A percentile compares a stretch with the other conserved stretches of the same genome.
phyloP scores from a whole-genome alignment of 108 stramenopile genomes.

The Cyclotella kingstonii region DNA sequence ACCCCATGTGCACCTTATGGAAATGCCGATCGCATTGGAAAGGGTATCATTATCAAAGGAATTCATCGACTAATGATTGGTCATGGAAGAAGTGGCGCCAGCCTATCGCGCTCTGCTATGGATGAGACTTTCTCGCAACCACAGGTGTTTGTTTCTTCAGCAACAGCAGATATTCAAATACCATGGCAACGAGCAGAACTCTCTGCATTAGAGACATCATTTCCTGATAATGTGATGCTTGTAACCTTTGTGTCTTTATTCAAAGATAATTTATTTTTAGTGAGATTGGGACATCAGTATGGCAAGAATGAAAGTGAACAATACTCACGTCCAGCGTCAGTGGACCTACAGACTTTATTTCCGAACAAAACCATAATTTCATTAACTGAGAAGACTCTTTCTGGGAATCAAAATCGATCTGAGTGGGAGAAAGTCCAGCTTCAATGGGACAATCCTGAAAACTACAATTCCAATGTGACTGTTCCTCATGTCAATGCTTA shows the following conservation, averaged over 20 bases:
- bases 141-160: slow-evolving; percentile 62
- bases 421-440: slow-evolving; percentile 40
- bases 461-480: too few relatives aligned
- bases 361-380: slow-evolving; percentile 21
- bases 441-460: slow-evolving; percentile 12
- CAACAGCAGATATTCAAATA: slow-evolving; percentile 7
- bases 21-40: slow-evolving; percentile 75
- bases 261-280: slow-evolving; percentile 32
- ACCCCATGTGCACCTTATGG: slow-evolving; percentile 80
- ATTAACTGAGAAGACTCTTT: slow-evolving; percentile 57
- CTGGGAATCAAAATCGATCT: slow-evolving; percentile 47
- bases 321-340: slow-evolving; percentile 49
- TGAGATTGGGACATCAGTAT: slow-evolving; percentile 92
- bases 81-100: slow-evolving; percentile 49
- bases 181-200: slow-evolving; percentile 23
- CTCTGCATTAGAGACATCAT: slow-evolving; percentile 28
- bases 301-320: slow-evolving; percentile 60
- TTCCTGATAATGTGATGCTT: slow-evolving; percentile 72
- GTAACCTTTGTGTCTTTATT: slow-evolving; percentile 52
- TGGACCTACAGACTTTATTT: slow-evolving; percentile 56
- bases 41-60: slow-evolving; percentile 81
- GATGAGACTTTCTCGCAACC: slow-evolving; percentile 76
- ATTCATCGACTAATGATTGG: slow-evolving; percentile 82
- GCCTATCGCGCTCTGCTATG: slow-evolving; percentile 60
- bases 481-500: neutral